Evolutionary conservation across 495 filamentous ascomycete genomes (phyloP).

Genomic region (Copromyces sp.): DNA sequence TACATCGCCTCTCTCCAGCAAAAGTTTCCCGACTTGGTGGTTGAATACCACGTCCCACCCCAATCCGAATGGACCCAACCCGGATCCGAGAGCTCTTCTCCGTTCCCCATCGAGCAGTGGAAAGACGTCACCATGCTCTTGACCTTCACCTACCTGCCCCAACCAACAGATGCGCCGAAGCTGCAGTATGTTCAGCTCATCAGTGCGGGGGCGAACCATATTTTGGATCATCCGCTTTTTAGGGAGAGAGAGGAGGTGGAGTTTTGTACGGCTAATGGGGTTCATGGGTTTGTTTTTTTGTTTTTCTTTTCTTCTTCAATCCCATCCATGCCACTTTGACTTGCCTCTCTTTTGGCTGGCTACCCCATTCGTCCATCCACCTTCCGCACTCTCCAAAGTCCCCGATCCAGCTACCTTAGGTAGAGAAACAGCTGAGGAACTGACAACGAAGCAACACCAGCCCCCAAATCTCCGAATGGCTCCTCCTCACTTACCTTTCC

Average conservation of each 20-base stretch:
- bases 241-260: slow-evolving; percentile 49
- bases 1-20: slow-evolving; percentile 33
- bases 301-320: not conserved
- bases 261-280: slow-evolving; percentile 63
- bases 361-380: too few species aligned
- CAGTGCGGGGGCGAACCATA: slow-evolving; percentile 64
- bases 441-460: slow-evolving; percentile 10
- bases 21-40: slow-evolving; percentile 42
- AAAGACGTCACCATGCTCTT: slow-evolving; percentile 54
- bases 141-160: slow-evolving; percentile 44
- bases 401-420: too few species aligned
- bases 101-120: slow-evolving; percentile 34
- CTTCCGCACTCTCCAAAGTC: too few species aligned
- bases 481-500: slow-evolving; percentile 42
- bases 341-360: too few species aligned
- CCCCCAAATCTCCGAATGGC: slow-evolving; percentile 80
- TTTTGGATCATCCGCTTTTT: slow-evolving; percentile 53
- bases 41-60: slow-evolving; percentile 16
- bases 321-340: not conserved
- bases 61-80: slow-evolving; percentile 4
- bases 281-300: slow-evolving; percentile 45
- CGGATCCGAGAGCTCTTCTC: not conserved
- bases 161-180: slow-evolving; percentile 38
- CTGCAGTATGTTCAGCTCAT: slow-evolving; percentile 65
- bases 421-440: too few species aligned